Base-by-base conservation (phyloP, 495 filamentous ascomycete species). In the Lichina pygmaea region DNA sequence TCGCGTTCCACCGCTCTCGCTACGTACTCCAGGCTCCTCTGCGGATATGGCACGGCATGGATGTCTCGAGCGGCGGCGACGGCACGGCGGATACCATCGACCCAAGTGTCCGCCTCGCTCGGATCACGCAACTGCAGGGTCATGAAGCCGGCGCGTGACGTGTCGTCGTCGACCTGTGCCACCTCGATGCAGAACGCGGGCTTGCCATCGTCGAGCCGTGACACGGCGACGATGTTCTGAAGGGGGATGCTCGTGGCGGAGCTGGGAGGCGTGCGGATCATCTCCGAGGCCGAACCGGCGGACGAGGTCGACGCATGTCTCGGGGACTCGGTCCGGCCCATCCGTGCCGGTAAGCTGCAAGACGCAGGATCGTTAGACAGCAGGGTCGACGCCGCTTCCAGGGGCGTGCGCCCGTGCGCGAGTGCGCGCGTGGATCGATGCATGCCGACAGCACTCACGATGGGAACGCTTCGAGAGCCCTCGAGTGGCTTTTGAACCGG, bases 161-260 rank as follows among this genome's bases (percentile, higher is more conserved):
- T 65, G 48, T 77, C 71, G 48, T 82, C 81, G 61, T 92, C 81
- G 61, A 92, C 49, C 50, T 73, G 71, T 24, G 69, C 68, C 37
- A 93, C 67, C 53, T 93, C 82, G 44, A 89, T 72, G 11, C 77
- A 80, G 48, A 83, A 83, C 15, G 77, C 78, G 3, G 81, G 73
- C 43, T 75, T 66, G 6, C 73, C 75, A 57, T 84, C 80, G 50
- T 91, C 83, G n/a, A 83, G 60, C 42, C 72, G 71, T 56, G 83
- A 81, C 6, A 79, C 72, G 0, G 82, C 77, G 31, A 92, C 72
- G 41, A 93, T 71, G 43, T 77, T 73, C 42, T 75, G 68, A 37
- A 86, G 60, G 0, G 79, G 72, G 15, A 86, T 76, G 36, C 36
- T 39, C 11, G 38, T 47, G 12, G 67, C 68, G 7, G 65, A 52